phyloP scores from a whole-genome alignment of 164 flowering plant species.

The Vitis rotundifolia region DNA sequence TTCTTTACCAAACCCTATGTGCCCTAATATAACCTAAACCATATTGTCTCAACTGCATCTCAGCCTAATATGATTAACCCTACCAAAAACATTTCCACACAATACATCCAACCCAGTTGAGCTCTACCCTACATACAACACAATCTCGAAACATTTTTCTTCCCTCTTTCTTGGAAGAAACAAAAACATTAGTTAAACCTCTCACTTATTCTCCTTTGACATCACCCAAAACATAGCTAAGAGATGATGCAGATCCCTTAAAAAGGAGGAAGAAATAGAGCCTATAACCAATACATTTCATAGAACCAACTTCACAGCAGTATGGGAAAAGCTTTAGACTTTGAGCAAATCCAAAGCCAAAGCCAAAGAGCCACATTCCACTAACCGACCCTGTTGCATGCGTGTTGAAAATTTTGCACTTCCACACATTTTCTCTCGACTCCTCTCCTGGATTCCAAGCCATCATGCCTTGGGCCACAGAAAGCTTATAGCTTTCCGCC shows the following conservation, averaged over 20 bases:
- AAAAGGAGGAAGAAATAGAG: not conserved
- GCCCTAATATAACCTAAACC: too few relatives aligned
- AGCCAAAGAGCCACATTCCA: slow-evolving; percentile 29
- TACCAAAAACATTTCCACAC: too few relatives aligned
- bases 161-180: not conserved
- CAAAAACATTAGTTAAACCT: not conserved
- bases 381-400: slow-evolving; percentile 29
- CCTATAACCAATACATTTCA: too few relatives aligned
- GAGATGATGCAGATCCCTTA: not conserved
- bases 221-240: slow-evolving; percentile 7
- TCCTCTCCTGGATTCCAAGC: not conserved
- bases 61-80: too few relatives aligned
- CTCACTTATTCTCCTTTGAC: slow-evolving; percentile 22
- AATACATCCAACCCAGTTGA: too few relatives aligned
- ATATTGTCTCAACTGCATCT: too few relatives aligned
- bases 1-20: too few relatives aligned
- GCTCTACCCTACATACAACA: too few relatives aligned
- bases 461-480: too few relatives aligned
- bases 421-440: not conserved
- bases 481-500: too few relatives aligned
- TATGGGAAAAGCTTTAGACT: too few relatives aligned
- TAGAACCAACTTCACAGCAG: too few relatives aligned
- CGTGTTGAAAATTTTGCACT: slow-evolving; percentile 5
- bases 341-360: not conserved
- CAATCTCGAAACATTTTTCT: not conserved